Evolutionary conservation across 2,329 filamentous ascomycete species (phyloP), one percentile per base, ranked within the genome.

Genomic region (Sarocladium strictum): DNA sequence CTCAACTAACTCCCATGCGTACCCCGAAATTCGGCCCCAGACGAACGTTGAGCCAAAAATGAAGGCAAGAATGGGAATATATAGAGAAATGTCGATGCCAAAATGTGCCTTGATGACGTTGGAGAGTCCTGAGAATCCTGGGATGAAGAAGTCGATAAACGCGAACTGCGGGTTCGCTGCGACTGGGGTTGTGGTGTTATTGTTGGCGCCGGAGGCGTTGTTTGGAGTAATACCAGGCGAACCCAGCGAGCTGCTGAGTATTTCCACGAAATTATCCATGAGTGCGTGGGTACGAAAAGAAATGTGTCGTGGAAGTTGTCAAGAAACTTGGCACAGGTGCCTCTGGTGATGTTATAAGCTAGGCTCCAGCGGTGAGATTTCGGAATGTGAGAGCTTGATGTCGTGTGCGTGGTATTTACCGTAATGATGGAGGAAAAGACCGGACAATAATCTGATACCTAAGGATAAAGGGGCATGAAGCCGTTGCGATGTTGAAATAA

Each of bases 111-210:
- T 72, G 3, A 84, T 62, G 2, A 76, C 72, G 1, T 73, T 71
- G 0, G 80, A 78, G 54, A 85, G 67, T 55, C 83, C 66, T 7
- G 81, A 80, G 65, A 86, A 85, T 17, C 85, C 84, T 0, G 85
- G 85, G 60, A 89, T 79, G 65, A 89, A 76, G 58, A 77, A 76
- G 63, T 88, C 84, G 29, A 89, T 71, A 14, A 83, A 66, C 53
- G 66, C 73, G 37, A 76, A 70, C 58, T 75, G 74, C 9, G 50
- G 50, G 21, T 35, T 51, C 5, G 10, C 43, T 27, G 43, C 2
- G 17, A 17, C 19, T 27, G 47, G 17, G 3, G 26, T 11, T 35
- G 27, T 33, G 47, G 50, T 40, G 9, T 12, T 11, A 21, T 38
- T 35, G n/a, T 19, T 17, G 14, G 33, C 4, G 33, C 15, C 17